Conservation (phyloP, 2,329 filamentous ascomycete genomes). For the Bretziella fagacearum region DNA sequence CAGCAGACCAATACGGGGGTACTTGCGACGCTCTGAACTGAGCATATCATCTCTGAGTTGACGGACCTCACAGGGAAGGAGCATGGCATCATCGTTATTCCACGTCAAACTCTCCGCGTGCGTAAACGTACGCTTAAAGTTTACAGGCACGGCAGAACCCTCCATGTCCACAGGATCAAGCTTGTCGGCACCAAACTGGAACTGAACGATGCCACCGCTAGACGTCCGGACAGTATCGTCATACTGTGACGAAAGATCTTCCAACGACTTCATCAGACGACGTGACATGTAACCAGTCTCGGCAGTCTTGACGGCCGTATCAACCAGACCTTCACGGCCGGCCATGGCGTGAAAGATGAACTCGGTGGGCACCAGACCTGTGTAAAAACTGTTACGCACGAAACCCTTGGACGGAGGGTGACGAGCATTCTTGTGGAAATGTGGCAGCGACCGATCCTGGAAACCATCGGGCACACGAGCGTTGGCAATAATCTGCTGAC, state of each 20-base stretch:
- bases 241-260: conserved; percentile 85
- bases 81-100: conserved; percentile 54
- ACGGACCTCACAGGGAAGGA: conserved; percentile 60
- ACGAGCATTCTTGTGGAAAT: conserved; percentile 84
- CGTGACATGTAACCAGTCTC: conserved; percentile 99
- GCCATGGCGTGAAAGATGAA: conserved; percentile 98
- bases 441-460: conserved; percentile 83
- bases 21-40: conserved; percentile 47
- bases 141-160: conserved; percentile 75
- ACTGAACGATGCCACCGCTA: conserved; percentile 76
- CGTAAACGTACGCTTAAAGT: conserved; percentile 81
- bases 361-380: conserved; percentile 73
- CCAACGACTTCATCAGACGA: conserved; percentile 91
- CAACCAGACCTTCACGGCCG: conserved; percentile 92
- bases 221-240: conserved; percentile 92
- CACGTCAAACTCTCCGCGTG: conserved; percentile 64
- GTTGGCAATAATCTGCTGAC: conserved; percentile 93
- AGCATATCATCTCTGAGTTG: conserved; percentile 51
- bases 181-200: conserved; percentile 92
- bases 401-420: conserved; percentile 94
- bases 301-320: conserved; percentile 97
- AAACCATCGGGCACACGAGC: conserved; percentile 90
- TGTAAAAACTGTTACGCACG: conserved; percentile 94
- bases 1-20: conserved; percentile 44
- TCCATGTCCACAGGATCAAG: conserved; percentile 97